Percentiles rank a stretch among this genome's conserved stretches.
Conservation (phyloP, 78 protist genomes). For the Dictyostelium capitatum region DNA sequence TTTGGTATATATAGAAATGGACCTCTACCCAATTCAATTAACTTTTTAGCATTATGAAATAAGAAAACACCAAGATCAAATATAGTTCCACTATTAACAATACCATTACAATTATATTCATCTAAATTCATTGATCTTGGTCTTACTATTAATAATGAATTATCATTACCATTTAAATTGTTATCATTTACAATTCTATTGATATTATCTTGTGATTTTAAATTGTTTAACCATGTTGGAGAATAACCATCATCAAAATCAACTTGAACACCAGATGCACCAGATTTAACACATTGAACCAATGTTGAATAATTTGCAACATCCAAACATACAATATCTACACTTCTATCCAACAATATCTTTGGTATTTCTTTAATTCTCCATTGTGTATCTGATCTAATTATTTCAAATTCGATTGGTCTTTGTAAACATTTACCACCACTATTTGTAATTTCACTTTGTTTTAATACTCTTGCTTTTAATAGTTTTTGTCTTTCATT, state of each 20-base stretch:
- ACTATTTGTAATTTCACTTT: not conserved
- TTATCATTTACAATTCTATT: conserved; percentile 27
- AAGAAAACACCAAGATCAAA: conserved; percentile 86
- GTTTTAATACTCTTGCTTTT: not conserved
- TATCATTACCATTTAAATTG: not conserved
- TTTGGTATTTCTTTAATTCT: conserved; percentile 29
- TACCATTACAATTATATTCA: conserved; percentile 83
- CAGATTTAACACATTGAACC: conserved; percentile 19
- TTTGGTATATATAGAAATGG: conserved; percentile 89
- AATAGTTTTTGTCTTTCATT: conserved; percentile 21
- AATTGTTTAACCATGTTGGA: conserved; percentile 74
- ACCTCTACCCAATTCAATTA: conserved; percentile 26
- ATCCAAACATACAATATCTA: conserved; percentile 73
- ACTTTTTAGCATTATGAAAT: conserved; percentile 60
- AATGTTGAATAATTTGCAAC: not conserved
- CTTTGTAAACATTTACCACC: not conserved
- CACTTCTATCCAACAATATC: conserved; percentile 12
- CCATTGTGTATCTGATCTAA: conserved; percentile 29
- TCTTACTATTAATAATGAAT: conserved; percentile 75
- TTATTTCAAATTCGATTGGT: conserved; percentile 1
- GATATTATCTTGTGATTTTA: conserved; percentile 51
- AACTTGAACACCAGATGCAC: conserved; percentile 70
- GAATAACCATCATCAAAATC: conserved; percentile 78
- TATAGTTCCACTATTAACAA: conserved; percentile 64
- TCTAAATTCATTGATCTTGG: conserved; percentile 85